These are phyloP conservation scores for Tetrapisispora pingtungensis DNA, from an alignment of 805 yeast species.

Conservation along the genomic window DNA sequence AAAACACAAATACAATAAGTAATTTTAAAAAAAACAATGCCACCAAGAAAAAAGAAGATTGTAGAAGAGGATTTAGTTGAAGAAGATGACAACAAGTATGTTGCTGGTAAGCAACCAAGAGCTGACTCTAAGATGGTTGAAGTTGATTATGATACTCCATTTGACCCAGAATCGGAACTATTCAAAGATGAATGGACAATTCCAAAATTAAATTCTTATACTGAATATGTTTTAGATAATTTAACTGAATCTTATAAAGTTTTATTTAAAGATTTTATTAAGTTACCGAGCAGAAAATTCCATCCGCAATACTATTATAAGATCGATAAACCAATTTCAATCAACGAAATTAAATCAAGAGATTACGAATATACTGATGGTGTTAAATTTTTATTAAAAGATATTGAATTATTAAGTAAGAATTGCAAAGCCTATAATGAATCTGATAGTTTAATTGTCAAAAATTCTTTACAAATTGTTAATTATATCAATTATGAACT, in stretches of 20 bases:
- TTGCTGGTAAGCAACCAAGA: conserved; percentile 29
- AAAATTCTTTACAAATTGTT: conserved; percentile 48
- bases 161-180: conserved; percentile 26
- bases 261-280: conserved; percentile 46
- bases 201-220: conserved; percentile 24
- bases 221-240: conserved; percentile 23
- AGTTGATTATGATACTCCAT: conserved; percentile 21
- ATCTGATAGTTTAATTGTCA: conserved; percentile 52
- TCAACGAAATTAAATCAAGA: conserved; percentile 48
- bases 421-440: conserved; percentile 72
- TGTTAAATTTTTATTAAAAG: conserved; percentile 39
- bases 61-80: conserved; percentile 7
- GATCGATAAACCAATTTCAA: conserved; percentile 55
- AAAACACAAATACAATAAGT: too few species aligned
- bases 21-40: neutral
- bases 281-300: conserved; percentile 60
- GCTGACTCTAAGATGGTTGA: conserved; percentile 11
- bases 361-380: conserved; percentile 27
- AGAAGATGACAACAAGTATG: conserved; percentile 12
- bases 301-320: conserved; percentile 74
- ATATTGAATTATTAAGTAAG: conserved; percentile 53
- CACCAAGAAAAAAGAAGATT: conserved; percentile 4
- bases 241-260: conserved; percentile 20
- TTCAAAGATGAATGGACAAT: conserved; percentile 26
- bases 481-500: conserved; percentile 47